These are phyloP conservation scores for Starmera caribaea DNA, from an alignment of 805 yeast genomes.

Conservation along the genomic window DNA sequence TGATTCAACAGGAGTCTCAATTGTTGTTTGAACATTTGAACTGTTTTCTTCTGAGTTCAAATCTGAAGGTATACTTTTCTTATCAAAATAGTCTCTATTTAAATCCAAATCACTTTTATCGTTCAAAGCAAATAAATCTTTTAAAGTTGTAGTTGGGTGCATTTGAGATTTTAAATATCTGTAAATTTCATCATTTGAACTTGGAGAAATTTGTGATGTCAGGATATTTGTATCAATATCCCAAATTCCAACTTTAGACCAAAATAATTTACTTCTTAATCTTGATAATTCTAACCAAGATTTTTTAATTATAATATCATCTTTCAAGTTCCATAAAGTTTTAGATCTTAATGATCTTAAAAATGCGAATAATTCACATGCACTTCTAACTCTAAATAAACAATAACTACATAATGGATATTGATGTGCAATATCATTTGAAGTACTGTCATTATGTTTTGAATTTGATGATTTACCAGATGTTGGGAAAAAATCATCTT, in stretches of 20 bases:
- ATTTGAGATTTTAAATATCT: too few relatives aligned
- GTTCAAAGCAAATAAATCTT: not conserved
- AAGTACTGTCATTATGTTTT: not conserved
- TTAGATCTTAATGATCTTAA: constrained; percentile 47
- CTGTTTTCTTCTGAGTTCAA: too few relatives aligned
- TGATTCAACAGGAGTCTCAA: too few relatives aligned
- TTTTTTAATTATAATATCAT: constrained; percentile 30
- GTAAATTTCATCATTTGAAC: constrained; percentile 7
- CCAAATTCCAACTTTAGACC: constrained; percentile 81
- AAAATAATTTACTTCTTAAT: constrained; percentile 65
- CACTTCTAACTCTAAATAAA: constrained; percentile 64
- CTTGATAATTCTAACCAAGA: constrained; percentile 59
- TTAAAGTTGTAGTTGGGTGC: not conserved
- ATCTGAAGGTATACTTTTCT: too few relatives aligned
- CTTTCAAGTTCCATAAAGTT: constrained; percentile 49
- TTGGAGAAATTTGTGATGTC: constrained; percentile 24
- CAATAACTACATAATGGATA: constrained; percentile 81
- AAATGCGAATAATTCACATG: constrained; percentile 76
- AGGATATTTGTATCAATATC: constrained; percentile 29
- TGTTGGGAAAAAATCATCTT: constrained; percentile 19
- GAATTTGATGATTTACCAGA: constrained; percentile 1
- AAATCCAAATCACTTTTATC: not conserved
- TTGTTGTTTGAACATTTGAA: too few relatives aligned
- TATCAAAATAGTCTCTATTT: too few relatives aligned
- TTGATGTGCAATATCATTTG: constrained; percentile 25